Evolutionary conservation across 1,284 basidiomycete genomes (phyloP), one percentile per base, ranked within the genome.

Genomic region (Fomes fomentarius): DNA sequence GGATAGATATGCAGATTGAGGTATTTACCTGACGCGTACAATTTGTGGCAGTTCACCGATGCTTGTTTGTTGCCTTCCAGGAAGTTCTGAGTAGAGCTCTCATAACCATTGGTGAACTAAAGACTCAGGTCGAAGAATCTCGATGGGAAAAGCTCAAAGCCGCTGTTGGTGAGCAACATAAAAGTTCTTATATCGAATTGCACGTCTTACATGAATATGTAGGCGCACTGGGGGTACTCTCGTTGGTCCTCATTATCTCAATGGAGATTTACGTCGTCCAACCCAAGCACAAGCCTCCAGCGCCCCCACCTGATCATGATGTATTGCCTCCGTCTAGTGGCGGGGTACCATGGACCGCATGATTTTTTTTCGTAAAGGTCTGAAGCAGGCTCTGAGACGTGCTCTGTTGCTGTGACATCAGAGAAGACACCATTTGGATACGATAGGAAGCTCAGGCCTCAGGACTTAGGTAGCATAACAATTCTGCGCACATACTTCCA

Each of bases 71-170:
- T 38, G 34, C 39, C 40, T 42, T 59, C 9, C 59, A 93, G 93
- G 91, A 93, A 71, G 75, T 96, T 42, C 79, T 94, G 67, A 94
- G 93, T 71, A 94, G 93, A 70, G 86, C 91, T 39, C 85, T 94
- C 26, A 88, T 97, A 56, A 81, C 79, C 19, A 76, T 96, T 24
- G 92, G 93, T 52, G 95, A 97, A 65, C 79, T 96, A 40, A 83
- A 93, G 19, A 92, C 93, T 1, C 85, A 85, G 58, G 91, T 95
- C 57, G 94, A 96, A 70, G 88, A 91, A 64, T 87, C 89, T 26
- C 94, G 91, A 69, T 96, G 94, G 94, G 87, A 94, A 64, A 94
- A 93, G 50, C 93, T 94, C 76, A 82, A 92, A 44, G 85, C 90
- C 55, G 87, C 91, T 47, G 92, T 96, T 62, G 77, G 93, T 93